Conservation (phyloP, 441 rosid genomes). For the Breynia disticha region DNA sequence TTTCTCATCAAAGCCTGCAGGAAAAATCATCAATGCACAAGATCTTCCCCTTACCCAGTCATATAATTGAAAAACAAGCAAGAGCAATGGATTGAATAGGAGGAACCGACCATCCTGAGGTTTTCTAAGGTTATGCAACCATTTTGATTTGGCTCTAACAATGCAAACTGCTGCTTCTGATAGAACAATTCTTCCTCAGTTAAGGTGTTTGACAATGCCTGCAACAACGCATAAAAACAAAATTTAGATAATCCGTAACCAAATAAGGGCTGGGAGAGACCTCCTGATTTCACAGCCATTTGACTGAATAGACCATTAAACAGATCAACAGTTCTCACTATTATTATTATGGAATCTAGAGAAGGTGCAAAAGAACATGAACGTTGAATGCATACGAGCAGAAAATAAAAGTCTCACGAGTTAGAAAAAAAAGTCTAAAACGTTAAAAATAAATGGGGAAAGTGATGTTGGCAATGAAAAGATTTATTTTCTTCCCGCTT, state of each 20-base stretch:
- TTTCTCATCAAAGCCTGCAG: constrained; percentile 67
- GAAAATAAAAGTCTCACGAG: no score
- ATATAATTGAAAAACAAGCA: no score
- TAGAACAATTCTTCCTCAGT: constrained; percentile 50
- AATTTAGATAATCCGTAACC: no score
- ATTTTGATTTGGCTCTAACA: constrained; percentile 56
- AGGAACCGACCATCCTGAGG: constrained; percentile 41
- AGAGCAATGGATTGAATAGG: background rate
- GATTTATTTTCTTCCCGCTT: background rate
- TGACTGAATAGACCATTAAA: no score
- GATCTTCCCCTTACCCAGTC: background rate
- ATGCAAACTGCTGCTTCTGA: constrained; percentile 62
- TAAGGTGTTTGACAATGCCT: constrained; percentile 87
- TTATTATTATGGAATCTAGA: no score
- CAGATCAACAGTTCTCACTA: no score
- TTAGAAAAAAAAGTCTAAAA: background rate
- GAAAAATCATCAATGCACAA: constrained; percentile 13
- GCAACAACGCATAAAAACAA: constrained; percentile 14
- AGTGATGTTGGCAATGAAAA: background rate
- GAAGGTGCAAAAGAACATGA: no score
- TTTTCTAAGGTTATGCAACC: constrained; percentile 58
- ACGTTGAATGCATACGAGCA: no score
- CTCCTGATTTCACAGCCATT: no score
- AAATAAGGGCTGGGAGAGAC: no score
- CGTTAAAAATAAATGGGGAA: background rate